These are phyloP conservation scores for Ophiosphaerella herpotricha DNA, from an alignment of 2,329 filamentous ascomycete species.

Conservation along the genomic window DNA sequence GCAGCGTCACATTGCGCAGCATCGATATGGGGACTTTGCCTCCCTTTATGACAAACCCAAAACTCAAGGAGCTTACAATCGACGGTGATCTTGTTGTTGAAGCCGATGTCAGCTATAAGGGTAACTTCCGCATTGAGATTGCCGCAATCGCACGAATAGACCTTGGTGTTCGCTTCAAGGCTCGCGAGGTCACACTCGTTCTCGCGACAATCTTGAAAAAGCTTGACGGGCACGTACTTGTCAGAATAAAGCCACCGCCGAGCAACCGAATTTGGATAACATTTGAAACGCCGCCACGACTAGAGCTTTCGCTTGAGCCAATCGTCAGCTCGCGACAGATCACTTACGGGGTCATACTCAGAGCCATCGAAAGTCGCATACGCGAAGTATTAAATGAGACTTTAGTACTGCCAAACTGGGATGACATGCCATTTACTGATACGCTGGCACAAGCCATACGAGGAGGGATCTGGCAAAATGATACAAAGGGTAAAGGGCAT, in stretches of 20 bases:
- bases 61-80: conserved; percentile 84
- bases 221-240: conserved; percentile 80
- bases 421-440: conserved; percentile 88
- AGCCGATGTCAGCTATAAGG: conserved; percentile 84
- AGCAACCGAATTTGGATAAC: conserved; percentile 97
- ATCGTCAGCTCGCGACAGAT: conserved; percentile 95
- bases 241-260: conserved; percentile 91
- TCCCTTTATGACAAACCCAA: conserved; percentile 86
- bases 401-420: conserved; percentile 91
- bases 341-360: conserved; percentile 87
- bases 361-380: conserved; percentile 93
- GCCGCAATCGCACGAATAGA: conserved; percentile 93
- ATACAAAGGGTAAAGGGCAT: conserved; percentile 15
- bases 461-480: conserved; percentile 76
- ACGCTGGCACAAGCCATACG: conserved; percentile 78
- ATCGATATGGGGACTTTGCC: conserved; percentile 87
- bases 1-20: conserved; percentile 77
- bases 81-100: conserved; percentile 89
- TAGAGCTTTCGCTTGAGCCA: conserved; percentile 92
- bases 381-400: conserved; percentile 93
- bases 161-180: conserved; percentile 84
- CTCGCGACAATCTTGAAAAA: conserved; percentile 84
- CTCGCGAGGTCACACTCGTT: conserved; percentile 85
- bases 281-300: conserved; percentile 90
- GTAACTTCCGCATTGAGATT: conserved; percentile 87